A percentile compares a stretch with the other conserved stretches of the same genome.
Evolutionary conservation across 768 basidiomycete genomes (phyloP).

Genomic region (Suillus subaureus): DNA sequence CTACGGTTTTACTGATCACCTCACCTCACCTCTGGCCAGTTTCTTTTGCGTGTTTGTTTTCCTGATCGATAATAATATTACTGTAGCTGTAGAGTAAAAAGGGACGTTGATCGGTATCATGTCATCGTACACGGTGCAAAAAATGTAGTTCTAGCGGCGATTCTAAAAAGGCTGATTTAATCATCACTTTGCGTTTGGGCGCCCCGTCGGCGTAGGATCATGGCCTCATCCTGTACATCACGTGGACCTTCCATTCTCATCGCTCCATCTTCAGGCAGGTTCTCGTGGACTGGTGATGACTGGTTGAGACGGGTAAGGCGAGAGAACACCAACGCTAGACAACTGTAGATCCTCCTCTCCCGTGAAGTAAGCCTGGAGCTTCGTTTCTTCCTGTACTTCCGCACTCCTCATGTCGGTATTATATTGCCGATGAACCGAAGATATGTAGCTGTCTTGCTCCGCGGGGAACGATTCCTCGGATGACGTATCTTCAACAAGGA

Average conservation of each 20-base stretch:
- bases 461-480: conserved; percentile 19
- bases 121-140: conserved; percentile 13
- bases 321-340: conserved; percentile 73
- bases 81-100: conserved; percentile 24
- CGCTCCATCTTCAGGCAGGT: conserved; percentile 20
- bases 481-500: conserved; percentile 13
- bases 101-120: conserved; percentile 18
- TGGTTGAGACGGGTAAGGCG: conserved; percentile 67
- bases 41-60: conserved; percentile 2
- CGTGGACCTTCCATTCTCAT: conserved; percentile 16
- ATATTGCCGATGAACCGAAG: conserved; percentile 7
- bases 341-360: conserved; percentile 53
- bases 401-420: not conserved
- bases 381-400: conserved; percentile 12
- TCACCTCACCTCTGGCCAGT: not conserved
- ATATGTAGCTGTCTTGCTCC: conserved; percentile 10
- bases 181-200: conserved; percentile 8
- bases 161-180: conserved; percentile 10
- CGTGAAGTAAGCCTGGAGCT: conserved; percentile 51
- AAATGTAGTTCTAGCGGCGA: conserved; percentile 13
- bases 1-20: conserved; percentile 59
- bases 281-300: conserved; percentile 60
- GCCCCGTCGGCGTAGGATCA: conserved; percentile 25
- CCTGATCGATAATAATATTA: conserved; percentile 8
- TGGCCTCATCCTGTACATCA: conserved; percentile 16